Percentiles rank a stretch among this genome's conserved stretches.
These are phyloP conservation scores for Xylaria sp. DNA, from an alignment of 2,329 filamentous ascomycete genomes.

Conservation along the genomic window DNA sequence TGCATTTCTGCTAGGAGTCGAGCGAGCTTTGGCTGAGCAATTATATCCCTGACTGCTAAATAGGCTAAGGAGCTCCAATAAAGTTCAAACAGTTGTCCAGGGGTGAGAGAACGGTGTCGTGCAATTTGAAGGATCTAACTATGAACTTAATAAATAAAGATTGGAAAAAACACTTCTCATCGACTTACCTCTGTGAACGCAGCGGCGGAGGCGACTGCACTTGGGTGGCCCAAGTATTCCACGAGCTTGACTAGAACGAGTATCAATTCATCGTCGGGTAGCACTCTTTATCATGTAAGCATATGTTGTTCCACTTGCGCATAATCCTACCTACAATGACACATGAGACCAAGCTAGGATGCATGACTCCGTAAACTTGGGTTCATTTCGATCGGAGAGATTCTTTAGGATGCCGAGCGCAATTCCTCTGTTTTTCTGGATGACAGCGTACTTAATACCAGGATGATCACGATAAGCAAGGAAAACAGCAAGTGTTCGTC, in stretches of 20 bases:
- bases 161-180: neutral
- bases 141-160: conserved; percentile 11
- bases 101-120: conserved; percentile 68
- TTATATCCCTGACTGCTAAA: conserved; percentile 82
- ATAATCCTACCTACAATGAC: conserved; percentile 65
- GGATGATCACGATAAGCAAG: conserved; percentile 58
- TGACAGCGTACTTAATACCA: conserved; percentile 54
- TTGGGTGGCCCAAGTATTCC: conserved; percentile 86
- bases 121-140: conserved; percentile 73
- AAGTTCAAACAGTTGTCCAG: conserved; percentile 78
- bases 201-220: conserved; percentile 79
- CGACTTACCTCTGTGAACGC: conserved; percentile 79
- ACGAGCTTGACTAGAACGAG: conserved; percentile 84
- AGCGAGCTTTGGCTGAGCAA: conserved; percentile 81
- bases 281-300: conserved; percentile 59
- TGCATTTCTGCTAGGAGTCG: conserved; percentile 84
- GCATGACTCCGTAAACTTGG: conserved; percentile 81
- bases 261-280: conserved; percentile 84
- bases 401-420: conserved; percentile 76
- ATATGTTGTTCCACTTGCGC: conserved; percentile 20
- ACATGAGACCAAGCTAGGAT: conserved; percentile 89
- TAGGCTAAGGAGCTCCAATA: conserved; percentile 91
- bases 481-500: conserved; percentile 73
- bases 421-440: conserved; percentile 73
- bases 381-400: conserved; percentile 74